phyloP scores from a whole-genome alignment of 2,329 filamentous ascomycete species.

The Xylaria sp. region DNA sequence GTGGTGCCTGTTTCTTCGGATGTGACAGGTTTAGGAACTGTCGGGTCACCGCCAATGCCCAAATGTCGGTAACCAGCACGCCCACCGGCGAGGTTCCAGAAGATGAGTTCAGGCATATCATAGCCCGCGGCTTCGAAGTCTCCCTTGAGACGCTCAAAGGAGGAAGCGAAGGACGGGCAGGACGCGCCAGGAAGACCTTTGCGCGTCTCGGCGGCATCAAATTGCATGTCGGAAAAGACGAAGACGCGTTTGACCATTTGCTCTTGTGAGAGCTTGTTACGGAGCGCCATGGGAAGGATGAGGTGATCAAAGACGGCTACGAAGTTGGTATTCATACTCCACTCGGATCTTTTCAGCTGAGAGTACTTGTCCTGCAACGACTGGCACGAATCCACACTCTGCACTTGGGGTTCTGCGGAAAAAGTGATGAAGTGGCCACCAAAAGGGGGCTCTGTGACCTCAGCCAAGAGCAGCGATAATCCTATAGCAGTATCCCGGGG shows the following conservation, averaged over 20 bases:
- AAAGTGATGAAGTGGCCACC: slow-evolving; percentile 68
- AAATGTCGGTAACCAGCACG: slow-evolving; percentile 41
- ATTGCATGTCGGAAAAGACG: slow-evolving; percentile 72
- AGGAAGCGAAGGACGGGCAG: slow-evolving; percentile 60
- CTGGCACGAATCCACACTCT: slow-evolving; percentile 53
- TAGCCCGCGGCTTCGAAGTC: slow-evolving; percentile 63
- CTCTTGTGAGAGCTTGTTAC: slow-evolving; percentile 61
- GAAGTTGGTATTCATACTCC: slow-evolving; percentile 63
- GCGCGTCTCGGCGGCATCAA: slow-evolving; percentile 54
- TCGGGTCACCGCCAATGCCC: slow-evolving; percentile 41
- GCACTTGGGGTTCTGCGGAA: slow-evolving; percentile 54
- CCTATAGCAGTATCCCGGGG: slow-evolving; percentile 67
- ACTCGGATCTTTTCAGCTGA: slow-evolving; percentile 48
- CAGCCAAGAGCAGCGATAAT: slow-evolving; percentile 65
- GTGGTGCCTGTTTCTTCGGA: slow-evolving; percentile 58
- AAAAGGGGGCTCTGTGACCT: slow-evolving; percentile 64
- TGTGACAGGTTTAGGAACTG: slow-evolving; percentile 61
- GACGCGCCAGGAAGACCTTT: slow-evolving; percentile 54
- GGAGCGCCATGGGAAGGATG: slow-evolving; percentile 64
- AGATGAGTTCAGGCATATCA: slow-evolving; percentile 68
- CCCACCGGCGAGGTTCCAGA: slow-evolving; percentile 67
- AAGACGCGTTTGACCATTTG: slow-evolving; percentile 72
- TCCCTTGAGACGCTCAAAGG: slow-evolving; percentile 61
- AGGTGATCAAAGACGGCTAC: slow-evolving; percentile 64
- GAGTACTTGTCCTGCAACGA: slow-evolving; percentile 57